Evolutionary conservation across 1,284 basidiomycete genomes (phyloP).

Genomic region (Trametes versicolor): DNA sequence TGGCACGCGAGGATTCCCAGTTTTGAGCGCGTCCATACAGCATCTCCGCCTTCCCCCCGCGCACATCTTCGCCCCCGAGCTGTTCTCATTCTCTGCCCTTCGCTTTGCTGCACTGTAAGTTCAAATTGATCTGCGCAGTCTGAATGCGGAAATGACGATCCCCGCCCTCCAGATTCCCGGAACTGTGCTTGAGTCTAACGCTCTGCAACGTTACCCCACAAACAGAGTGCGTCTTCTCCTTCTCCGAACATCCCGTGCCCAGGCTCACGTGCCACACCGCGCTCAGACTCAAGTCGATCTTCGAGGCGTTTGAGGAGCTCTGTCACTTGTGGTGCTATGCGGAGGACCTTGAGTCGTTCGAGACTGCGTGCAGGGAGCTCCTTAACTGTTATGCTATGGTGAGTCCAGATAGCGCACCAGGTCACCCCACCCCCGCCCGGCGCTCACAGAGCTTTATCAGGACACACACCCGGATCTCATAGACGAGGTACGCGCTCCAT

Average conservation of each 20-base stretch:
- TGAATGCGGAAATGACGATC: constrained; percentile 13
- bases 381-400: constrained; percentile 61
- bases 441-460: constrained; percentile 22
- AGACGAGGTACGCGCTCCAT: constrained; percentile 59
- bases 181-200: constrained; percentile 71
- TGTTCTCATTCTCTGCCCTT: constrained; percentile 51
- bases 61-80: constrained; percentile 74
- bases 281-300: constrained; percentile 63
- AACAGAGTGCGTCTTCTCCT: constrained; percentile 60
- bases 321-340: constrained; percentile 71
- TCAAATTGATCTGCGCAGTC: neutral
- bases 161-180: constrained; percentile 65
- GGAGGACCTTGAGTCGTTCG: constrained; percentile 71
- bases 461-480: constrained; percentile 56
- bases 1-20: neutral
- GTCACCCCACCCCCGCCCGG: neutral
- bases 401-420: constrained; percentile 47
- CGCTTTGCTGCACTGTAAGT: constrained; percentile 71
- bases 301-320: constrained; percentile 69
- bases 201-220: constrained; percentile 75
- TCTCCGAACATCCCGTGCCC: constrained; percentile 12
- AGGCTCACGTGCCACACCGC: constrained; percentile 19
- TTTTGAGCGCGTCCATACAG: constrained; percentile 47
- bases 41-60: constrained; percentile 68
- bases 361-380: constrained; percentile 69